These are phyloP conservation scores for Cladosporium colombiae DNA, from an alignment of 2,329 filamentous ascomycete species.

Conservation along the genomic window DNA sequence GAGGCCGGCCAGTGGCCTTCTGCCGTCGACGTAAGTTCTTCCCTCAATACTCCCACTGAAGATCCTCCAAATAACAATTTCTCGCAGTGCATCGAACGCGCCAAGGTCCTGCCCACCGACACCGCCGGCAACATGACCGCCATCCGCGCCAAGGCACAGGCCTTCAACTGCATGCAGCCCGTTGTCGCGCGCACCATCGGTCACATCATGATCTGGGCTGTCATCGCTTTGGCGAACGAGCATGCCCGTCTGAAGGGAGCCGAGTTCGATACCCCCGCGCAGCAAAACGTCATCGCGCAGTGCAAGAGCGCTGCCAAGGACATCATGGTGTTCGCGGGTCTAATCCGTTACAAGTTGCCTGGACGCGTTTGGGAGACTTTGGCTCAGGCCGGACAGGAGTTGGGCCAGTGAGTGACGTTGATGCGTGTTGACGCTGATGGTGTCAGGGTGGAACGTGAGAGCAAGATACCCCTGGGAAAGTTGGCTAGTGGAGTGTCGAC, in stretches of 20 bases:
- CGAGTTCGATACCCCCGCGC: constrained; percentile 65
- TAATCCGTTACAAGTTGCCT: constrained; percentile 87
- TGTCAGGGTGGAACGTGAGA: not conserved
- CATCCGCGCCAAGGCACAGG: constrained; percentile 78
- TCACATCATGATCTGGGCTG: constrained; percentile 90
- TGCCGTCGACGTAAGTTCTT: constrained; percentile 63
- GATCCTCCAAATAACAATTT: constrained; percentile 47
- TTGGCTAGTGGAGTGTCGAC: not conserved
- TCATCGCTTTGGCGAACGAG: constrained; percentile 80
- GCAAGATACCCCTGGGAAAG: not conserved
- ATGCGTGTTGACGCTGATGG: not conserved
- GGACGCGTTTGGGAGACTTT: constrained; percentile 85
- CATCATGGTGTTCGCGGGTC: constrained; percentile 88
- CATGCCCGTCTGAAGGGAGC: constrained; percentile 69
- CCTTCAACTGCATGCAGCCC: constrained; percentile 75
- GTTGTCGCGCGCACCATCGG: constrained; percentile 87
- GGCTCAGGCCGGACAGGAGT: constrained; percentile 74
- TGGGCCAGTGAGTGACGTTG: constrained; percentile 30
- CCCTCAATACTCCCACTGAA: not conserved
- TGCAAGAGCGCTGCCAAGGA: constrained; percentile 82
- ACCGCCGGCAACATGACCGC: constrained; percentile 72
- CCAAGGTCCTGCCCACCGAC: constrained; percentile 78
- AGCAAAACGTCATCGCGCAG: constrained; percentile 62
- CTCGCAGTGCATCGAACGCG: constrained; percentile 59
- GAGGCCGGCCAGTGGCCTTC: constrained; percentile 60